These are phyloP conservation scores for Lachancea quebecensis DNA, from an alignment of 805 yeast genomes.

Conservation along the genomic window DNA sequence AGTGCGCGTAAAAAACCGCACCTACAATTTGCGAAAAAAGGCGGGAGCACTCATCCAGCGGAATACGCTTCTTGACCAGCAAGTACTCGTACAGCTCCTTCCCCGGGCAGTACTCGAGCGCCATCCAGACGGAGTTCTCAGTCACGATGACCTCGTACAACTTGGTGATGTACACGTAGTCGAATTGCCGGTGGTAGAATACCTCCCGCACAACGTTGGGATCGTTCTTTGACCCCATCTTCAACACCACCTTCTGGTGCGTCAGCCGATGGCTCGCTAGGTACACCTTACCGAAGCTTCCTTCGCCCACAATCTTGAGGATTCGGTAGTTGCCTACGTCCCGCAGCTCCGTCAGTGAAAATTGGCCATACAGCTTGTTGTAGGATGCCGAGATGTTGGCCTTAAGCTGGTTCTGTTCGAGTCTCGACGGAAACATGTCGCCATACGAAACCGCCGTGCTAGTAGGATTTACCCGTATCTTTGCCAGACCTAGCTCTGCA, in stretches of 20 bases:
- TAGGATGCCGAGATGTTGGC: slow-evolving; percentile 53
- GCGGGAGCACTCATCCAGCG: slow-evolving; percentile 42
- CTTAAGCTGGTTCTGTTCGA: slow-evolving; percentile 28
- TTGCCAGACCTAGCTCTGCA: not conserved
- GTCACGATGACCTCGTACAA: slow-evolving; percentile 82
- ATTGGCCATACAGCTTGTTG: slow-evolving; percentile 47
- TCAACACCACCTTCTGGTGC: slow-evolving; percentile 72
- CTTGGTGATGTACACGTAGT: slow-evolving; percentile 76
- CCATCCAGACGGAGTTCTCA: slow-evolving; percentile 78
- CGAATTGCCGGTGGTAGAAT: slow-evolving; percentile 77
- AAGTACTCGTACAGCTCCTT: slow-evolving; percentile 68
- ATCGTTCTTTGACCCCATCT: slow-evolving; percentile 69
- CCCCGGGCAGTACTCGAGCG: slow-evolving; percentile 81
- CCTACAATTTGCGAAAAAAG: slow-evolving; percentile 58
- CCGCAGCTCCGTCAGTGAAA: slow-evolving; percentile 40
- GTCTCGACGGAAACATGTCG: slow-evolving; percentile 18
- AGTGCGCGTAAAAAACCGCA: slow-evolving; percentile 64
- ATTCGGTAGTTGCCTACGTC: slow-evolving; percentile 81
- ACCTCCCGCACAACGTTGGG: slow-evolving; percentile 87
- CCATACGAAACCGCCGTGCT: not conserved
- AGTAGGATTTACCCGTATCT: not conserved
- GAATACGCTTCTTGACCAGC: slow-evolving; percentile 44
- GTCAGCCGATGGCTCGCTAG: slow-evolving; percentile 74
- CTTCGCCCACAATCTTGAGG: slow-evolving; percentile 74
- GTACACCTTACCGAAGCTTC: slow-evolving; percentile 88